Evolutionary conservation across 164 flowering plant species (phyloP), one percentile per base, ranked within the genome.

Genomic region (Platanus orientalis): DNA sequence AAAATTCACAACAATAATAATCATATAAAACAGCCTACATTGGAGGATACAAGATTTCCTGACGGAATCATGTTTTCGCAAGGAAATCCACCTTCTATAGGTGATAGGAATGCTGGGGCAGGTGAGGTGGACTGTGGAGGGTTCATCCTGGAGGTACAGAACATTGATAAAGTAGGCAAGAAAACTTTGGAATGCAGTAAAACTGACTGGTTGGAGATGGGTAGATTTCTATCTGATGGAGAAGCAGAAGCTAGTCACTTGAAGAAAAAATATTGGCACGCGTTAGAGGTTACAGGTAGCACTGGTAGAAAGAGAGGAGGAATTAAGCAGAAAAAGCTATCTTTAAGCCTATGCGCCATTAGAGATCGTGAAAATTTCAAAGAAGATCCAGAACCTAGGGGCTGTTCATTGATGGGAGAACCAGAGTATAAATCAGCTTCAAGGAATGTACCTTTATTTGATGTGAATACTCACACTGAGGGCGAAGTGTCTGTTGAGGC

Each of bases 271-370:
- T 47, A 28, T 20, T 52, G 54, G 48, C 81, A 74, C 23, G 57
- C 59, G 29, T 40, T 64, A 25, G 84, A 71, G 45, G 78, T 78
- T 51, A 48, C 42, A 4, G 62, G 50, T 61, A 62, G 74, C 14
- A 47, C 61, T 55, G 74, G 81, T 69, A 81, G 75, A 71, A 89
- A 80, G 77, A 84, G 85, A 67, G 90, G 89, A 64, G 76, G 82
- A 68, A 71, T 82, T 65, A 89, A 83, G 72, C 84, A 84, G 65
- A 89, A 86, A 57, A 89, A 82, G 71, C 58, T 86, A 73, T 73
- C 86, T 2, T 66, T 89, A 57, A 89, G 87, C 73, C 75, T 81
- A 54, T 92, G 91, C 68, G 70, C 70, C 39, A 69, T 60, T 65
- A 84, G 79, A 76, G 92, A 89, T 77, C 75, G 66, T 62, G 74